These are phyloP conservation scores for Exophiala spinifera DNA, from an alignment of 2,329 filamentous ascomycete genomes.

Conservation along the genomic window DNA sequence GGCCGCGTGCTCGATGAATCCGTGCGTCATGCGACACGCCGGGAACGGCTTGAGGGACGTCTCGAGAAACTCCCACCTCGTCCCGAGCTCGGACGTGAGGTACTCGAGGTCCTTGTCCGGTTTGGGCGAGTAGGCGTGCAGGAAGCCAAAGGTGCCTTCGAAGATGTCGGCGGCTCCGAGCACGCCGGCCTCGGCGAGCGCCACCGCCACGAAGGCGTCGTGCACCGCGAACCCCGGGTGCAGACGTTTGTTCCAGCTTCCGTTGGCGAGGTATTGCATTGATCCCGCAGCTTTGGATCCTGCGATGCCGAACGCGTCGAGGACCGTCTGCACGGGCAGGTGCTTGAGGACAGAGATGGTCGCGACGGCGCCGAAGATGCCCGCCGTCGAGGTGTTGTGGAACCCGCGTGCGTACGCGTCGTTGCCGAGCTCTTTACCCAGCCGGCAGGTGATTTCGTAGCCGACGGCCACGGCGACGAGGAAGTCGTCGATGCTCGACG, in stretches of 20 bases:
- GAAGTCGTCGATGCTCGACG: conserved; percentile 27
- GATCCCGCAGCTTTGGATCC: conserved; percentile 38
- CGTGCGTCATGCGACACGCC: conserved; percentile 28
- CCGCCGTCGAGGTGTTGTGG: conserved; percentile 38
- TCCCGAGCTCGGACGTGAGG: conserved; percentile 17
- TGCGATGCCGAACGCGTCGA: conserved; percentile 38
- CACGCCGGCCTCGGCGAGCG: conserved; percentile 37
- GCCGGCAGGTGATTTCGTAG: conserved; percentile 35
- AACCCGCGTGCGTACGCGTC: conserved; percentile 38
- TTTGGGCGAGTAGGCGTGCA: conserved; percentile 27
- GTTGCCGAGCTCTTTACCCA: conserved; percentile 36
- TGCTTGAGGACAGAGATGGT: conserved; percentile 33
- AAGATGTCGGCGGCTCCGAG: conserved; percentile 26
- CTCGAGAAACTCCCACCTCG: conserved; percentile 25
- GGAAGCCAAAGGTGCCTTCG: conserved; percentile 25
- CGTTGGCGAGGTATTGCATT: conserved; percentile 42
- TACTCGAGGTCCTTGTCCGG: conserved; percentile 14
- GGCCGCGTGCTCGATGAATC: conserved; percentile 25
- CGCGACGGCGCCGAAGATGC: conserved; percentile 38
- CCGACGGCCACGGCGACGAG: conserved; percentile 36
- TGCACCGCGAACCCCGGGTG: conserved; percentile 41
- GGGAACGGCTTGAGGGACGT: conserved; percentile 27
- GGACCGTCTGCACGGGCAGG: conserved; percentile 29
- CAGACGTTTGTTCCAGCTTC: conserved; percentile 39
- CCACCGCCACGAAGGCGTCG: conserved; percentile 38